A percentile compares a stretch with the other conserved stretches of the same genome.
Conservation (phyloP, 768 basidiomycete genomes). For the Leccinum fibrillosum region DNA sequence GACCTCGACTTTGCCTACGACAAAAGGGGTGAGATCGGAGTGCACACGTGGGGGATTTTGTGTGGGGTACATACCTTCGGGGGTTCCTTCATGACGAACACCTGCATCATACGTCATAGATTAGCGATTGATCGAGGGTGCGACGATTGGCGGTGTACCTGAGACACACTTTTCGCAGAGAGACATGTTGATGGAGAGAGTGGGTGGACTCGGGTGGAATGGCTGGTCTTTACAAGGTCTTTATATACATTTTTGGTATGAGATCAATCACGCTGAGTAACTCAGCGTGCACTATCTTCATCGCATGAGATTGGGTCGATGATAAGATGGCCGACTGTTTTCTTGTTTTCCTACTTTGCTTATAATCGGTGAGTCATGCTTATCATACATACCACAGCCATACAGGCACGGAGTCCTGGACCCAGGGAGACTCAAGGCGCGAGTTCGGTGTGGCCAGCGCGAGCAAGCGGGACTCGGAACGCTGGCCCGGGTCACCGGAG, state of each 20-base stretch:
- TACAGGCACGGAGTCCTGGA: too few species aligned
- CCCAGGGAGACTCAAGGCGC: too few species aligned
- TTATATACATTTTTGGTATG: background rate
- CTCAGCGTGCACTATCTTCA: too few species aligned
- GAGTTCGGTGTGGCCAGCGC: too few species aligned
- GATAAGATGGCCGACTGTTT: too few species aligned
- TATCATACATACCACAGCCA: too few species aligned
- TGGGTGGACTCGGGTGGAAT: background rate
- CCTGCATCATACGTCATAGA: constrained; percentile 27
- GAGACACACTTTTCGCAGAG: constrained; percentile 54
- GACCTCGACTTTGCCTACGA: constrained; percentile 25
- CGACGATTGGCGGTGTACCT: constrained; percentile 34
- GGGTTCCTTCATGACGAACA: constrained; percentile 48
- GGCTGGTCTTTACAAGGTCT: background rate
- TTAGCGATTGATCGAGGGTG: background rate
- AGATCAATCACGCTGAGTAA: background rate
- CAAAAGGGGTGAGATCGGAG: background rate
- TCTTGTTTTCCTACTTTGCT: too few species aligned
- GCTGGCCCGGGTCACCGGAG: too few species aligned
- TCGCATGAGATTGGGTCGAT: too few species aligned
- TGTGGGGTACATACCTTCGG: constrained; percentile 36
- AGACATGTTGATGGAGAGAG: constrained; percentile 36
- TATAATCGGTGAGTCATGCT: too few species aligned
- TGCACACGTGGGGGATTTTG: background rate
- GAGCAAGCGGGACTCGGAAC: too few species aligned